These are phyloP conservation scores for Zancudomyces culisetae DNA, from an alignment of 371 early-diverging fungal species.

Conservation along the genomic window DNA sequence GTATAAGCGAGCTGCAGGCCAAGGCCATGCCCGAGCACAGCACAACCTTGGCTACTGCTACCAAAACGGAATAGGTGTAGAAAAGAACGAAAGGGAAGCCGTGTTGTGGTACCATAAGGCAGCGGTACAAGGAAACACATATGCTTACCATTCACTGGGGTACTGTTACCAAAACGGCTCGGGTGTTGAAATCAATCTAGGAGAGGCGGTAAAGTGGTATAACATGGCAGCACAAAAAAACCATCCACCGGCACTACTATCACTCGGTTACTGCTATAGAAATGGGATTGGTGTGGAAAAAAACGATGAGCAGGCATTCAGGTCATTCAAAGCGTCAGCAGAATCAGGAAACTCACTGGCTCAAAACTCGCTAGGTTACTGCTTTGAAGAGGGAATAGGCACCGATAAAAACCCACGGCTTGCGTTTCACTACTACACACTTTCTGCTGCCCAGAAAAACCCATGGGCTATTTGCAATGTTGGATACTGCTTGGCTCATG, in stretches of 20 bases:
- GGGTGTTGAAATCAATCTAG: conserved; percentile 43
- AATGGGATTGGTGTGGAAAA: conserved; percentile 51
- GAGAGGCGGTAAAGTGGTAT: conserved; percentile 53
- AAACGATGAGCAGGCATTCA: conserved; percentile 39
- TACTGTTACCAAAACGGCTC: conserved; percentile 81
- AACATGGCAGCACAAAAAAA: conserved; percentile 39
- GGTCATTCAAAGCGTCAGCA: conserved; percentile 45
- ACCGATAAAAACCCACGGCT: conserved; percentile 35
- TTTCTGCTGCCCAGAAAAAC: conserved; percentile 59
- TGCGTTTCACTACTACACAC: conserved; percentile 65
- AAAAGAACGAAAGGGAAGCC: conserved; percentile 37
- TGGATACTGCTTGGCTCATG: conserved; percentile 71
- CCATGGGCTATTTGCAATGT: conserved; percentile 76
- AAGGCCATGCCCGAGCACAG: conserved; percentile 65
- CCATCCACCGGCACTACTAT: conserved; percentile 48
- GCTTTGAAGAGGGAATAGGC: conserved; percentile 72
- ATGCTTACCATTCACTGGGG: conserved; percentile 68
- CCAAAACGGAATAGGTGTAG: conserved; percentile 66
- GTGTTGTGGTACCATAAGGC: conserved; percentile 47
- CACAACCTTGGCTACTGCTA: conserved; percentile 73
- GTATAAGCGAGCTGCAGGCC: conserved; percentile 56
- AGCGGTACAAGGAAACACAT: conserved; percentile 54
- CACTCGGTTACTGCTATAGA: conserved; percentile 67
- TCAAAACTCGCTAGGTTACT: conserved; percentile 70
- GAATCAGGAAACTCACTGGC: conserved; percentile 54